Percentiles rank a stretch among this genome's conserved stretches.
Conservation (phyloP, 768 basidiomycete genomes). For the Cytidiella melzeri region DNA sequence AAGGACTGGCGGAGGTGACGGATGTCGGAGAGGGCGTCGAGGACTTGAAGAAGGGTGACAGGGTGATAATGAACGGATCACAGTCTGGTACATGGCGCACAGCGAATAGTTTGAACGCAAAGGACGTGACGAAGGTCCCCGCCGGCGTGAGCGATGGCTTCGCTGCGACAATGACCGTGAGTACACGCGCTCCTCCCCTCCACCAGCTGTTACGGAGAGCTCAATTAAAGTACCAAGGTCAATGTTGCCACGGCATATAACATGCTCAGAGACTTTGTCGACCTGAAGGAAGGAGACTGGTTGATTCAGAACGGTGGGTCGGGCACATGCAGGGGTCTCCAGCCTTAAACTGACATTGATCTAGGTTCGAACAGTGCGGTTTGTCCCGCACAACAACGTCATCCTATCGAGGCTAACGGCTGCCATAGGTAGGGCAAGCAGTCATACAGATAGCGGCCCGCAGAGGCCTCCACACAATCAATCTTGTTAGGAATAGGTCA, state of each 20-base stretch:
- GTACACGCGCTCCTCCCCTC: constrained; percentile 17
- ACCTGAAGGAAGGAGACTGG: constrained; percentile 66
- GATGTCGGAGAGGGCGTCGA: constrained; percentile 52
- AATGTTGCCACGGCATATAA: constrained; percentile 83
- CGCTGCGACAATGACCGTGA: constrained; percentile 72
- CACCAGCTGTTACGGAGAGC: too few species aligned
- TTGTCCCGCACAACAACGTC: constrained; percentile 19
- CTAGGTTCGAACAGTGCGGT: constrained; percentile 62
- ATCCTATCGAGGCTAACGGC: constrained; percentile 3
- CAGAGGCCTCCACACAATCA: constrained; percentile 69
- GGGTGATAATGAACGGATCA: constrained; percentile 65
- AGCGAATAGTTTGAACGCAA: constrained; percentile 42
- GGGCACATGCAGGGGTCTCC: background rate
- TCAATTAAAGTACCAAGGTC: constrained; percentile 30
- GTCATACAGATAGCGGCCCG: constrained; percentile 82
- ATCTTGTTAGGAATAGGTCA: constrained; percentile 71
- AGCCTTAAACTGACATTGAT: background rate
- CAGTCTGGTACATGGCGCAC: constrained; percentile 78
- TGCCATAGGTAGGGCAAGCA: constrained; percentile 67
- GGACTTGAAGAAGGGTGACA: constrained; percentile 49
- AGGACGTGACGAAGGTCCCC: constrained; percentile 60
- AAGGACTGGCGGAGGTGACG: constrained; percentile 64
- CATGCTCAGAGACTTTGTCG: constrained; percentile 69
- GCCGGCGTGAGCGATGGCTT: constrained; percentile 48
- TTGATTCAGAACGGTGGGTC: constrained; percentile 75